A percentile compares a stretch with the other conserved stretches of the same genome.
These are phyloP conservation scores for Chrysopogon serrulatus DNA, from an alignment of 176 grass and related monocot species.

Conservation along the genomic window DNA sequence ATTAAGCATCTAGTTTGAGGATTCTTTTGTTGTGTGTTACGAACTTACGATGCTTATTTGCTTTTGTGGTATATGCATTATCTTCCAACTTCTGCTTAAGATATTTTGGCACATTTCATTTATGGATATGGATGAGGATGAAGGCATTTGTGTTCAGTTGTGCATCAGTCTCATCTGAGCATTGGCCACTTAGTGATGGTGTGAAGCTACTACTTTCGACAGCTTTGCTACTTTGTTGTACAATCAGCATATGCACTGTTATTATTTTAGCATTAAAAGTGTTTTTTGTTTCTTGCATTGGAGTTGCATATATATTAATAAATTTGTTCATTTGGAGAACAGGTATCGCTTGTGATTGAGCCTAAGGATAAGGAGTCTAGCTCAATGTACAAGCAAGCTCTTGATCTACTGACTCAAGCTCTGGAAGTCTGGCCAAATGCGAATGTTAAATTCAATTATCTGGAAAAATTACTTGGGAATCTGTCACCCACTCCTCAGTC, in stretches of 20 bases:
- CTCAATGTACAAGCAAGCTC: conserved; percentile 95
- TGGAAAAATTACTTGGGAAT: conserved; percentile 94
- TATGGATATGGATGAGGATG: too few species aligned
- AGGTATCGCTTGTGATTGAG: conserved; percentile 97
- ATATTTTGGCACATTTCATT: background rate
- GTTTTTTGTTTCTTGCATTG: background rate
- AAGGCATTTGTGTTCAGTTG: background rate
- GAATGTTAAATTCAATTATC: conserved; percentile 99
- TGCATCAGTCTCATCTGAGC: background rate
- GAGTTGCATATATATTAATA: background rate
- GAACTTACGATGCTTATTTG: background rate
- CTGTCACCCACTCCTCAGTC: conserved; percentile 77
- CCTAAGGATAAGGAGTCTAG: conserved; percentile 94
- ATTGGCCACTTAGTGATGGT: background rate
- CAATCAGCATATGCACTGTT: background rate
- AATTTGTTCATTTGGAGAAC: conserved; percentile 26
- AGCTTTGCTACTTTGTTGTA: background rate
- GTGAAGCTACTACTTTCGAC: background rate
- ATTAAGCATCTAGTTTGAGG: background rate
- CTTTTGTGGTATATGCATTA: conserved; percentile 3
- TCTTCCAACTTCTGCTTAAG: background rate
- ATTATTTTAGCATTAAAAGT: background rate
- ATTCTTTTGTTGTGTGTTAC: background rate
- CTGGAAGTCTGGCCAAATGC: conserved; percentile 99
- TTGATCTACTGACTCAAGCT: conserved; percentile 90